Conservation (phyloP, 495 filamentous ascomycete genomes). For the Penicillium pancosmium region DNA sequence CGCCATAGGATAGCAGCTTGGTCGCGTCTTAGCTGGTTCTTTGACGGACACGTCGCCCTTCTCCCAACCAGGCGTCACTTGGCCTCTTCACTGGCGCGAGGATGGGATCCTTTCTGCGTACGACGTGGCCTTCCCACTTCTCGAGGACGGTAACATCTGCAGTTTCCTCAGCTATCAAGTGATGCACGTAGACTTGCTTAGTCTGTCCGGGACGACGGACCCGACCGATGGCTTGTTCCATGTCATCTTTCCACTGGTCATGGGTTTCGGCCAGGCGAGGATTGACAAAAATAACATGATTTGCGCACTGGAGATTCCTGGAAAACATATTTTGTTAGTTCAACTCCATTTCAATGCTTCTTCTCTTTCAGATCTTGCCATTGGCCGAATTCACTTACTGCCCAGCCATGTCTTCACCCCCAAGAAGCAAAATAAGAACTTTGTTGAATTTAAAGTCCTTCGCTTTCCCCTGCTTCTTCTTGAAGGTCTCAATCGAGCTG, state of each 20-base stretch:
- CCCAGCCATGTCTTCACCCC: constrained; percentile 66
- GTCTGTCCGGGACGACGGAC: constrained; percentile 67
- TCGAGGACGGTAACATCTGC: constrained; percentile 63
- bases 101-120: neutral
- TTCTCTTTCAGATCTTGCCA: neutral
- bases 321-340: neutral
- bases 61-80: constrained; percentile 3
- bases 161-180: constrained; percentile 63
- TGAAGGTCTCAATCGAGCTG: neutral
- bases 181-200: constrained; percentile 69
- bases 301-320: constrained; percentile 76
- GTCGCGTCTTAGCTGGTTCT: constrained; percentile 6
- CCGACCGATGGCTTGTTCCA: constrained; percentile 75
- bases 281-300: constrained; percentile 75
- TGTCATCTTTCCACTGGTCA: constrained; percentile 58
- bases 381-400: constrained; percentile 49
- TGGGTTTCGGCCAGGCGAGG: constrained; percentile 59
- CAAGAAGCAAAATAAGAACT: constrained; percentile 69
- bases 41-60: neutral
- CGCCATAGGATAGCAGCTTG: no score
- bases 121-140: constrained; percentile 1
- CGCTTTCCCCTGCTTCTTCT: constrained; percentile 1
- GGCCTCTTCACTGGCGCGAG: constrained; percentile 14
- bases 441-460: constrained; percentile 21
- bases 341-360: neutral